Base-by-base conservation (phyloP, 2,329 filamentous ascomycete genomes). In the Claviceps fusiformis region DNA sequence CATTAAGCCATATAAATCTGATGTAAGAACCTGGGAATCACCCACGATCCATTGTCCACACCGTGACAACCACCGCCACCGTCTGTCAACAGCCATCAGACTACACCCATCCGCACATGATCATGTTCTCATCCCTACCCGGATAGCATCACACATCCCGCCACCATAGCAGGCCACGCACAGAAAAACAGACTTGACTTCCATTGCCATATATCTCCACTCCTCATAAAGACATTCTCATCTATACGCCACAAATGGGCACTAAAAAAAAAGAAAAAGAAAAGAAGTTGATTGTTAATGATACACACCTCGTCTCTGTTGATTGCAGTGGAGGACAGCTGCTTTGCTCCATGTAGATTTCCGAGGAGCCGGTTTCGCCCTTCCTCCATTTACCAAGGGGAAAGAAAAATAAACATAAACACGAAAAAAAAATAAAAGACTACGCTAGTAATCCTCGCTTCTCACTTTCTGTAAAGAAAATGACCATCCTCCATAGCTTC, bases 401-500 rank as follows among this genome's bases (percentile, higher is more conserved):
- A 45, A 45, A 45, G 10, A 46, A 29, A 46, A 13, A 29, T 10
- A 46, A 24, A 15, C 11, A 27, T 3, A n/a, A 46, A 46, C 29
- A 46, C 5, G 5, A 46, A 27, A 46, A 45, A 24, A 13, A 27
- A 45, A n/a, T 19, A 8, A 45, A 37, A 29, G 29, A 41, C 33
- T 56, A 61, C n/a, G 60, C 55, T 10, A 86, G 86, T 58, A 96
- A 75, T 2, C 91, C 91, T 59, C 90, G 78, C 74, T 93, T 95
- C 78, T 95, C 92, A 65, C 86, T 88, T 71, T 97, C 92, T 6
- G 89, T 93, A 65, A 92, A 96, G 81, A 96, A 97, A 64, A 97
- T 95, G 56, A 96, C 84, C 89, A 97, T 95, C 52, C 92, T 83
- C 93, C 93, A 98, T 41, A 98, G 79, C 74, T 96, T 97, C 80